Base-by-base conservation (phyloP, 176 grass and related monocot species). In the Oryza glaberrima region DNA sequence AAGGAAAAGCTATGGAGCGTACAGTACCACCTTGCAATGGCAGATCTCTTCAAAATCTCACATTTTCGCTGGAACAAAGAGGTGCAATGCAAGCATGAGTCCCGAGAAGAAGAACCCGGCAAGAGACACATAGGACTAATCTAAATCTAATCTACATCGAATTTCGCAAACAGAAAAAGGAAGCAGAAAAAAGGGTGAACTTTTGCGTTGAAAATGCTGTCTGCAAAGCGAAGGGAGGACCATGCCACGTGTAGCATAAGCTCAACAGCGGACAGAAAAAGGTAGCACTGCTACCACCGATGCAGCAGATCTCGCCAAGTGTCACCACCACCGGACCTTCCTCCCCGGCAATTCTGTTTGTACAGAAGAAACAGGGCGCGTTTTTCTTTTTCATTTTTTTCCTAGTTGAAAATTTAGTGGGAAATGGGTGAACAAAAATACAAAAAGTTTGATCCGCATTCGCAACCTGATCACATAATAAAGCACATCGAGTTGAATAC, bases 251-350 rank as follows among this genome's bases (percentile, higher is more conserved):
- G 46, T 69, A 75, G 46, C 16, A 11, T 4, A 63, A 69, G 48
- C 12, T 76, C 4, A 43, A 11, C 63, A 16, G 30, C 34, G 47
- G 47, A 3, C 22, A 43, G 36, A 63, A 77, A 32, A 19, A 82
- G 76, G 52, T 72, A 66, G 49, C 52, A 34, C 40, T 35, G 71
- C 78, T 46, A 19, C 46, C 32, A 81, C 34, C 45, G 58, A 75
- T 4, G 70, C 10, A 54, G 34, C 22, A 17, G 7, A 73, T 54
- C n/a, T 61, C 41, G 78, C 72, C 85, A 81, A 81, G 60, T 87
- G 78, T 54, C 67, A 10, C 17, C 4, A 75, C 1, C 14, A 25
- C 3, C 13, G 12, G 36, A 13, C 51, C 28, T 3, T 56, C 28
- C 20, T 8, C 30, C 49, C 20, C 28, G 23, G 12, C 17, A 58